Conservation (phyloP, 768 basidiomycete genomes). For the Roridomyces roridus region DNA sequence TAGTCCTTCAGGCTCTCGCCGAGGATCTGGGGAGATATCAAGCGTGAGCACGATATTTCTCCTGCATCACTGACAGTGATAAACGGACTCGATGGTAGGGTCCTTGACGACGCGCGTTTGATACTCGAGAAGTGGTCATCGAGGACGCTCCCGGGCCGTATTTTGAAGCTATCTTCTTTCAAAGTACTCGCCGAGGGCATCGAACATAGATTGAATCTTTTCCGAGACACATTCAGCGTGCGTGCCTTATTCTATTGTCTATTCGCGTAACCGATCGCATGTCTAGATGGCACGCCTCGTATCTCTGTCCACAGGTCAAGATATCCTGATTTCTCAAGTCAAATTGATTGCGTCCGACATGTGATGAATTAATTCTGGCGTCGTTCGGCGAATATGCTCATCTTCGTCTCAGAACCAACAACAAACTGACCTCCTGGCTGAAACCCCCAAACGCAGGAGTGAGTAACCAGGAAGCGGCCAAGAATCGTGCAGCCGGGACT, state of each 20-base stretch:
- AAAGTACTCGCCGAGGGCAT: neutral
- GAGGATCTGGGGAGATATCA: neutral
- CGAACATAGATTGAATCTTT: neutral
- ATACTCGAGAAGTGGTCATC: no score
- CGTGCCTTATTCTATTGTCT: neutral
- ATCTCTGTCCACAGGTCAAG: neutral
- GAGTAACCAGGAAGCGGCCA: neutral
- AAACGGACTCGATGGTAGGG: no score
- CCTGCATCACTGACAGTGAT: no score
- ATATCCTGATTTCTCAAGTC: neutral
- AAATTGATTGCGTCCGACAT: no score
- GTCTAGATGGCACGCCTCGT: neutral
- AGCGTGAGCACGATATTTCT: neutral
- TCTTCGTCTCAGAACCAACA: neutral
- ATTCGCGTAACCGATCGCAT: no score
- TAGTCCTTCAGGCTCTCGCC: neutral
- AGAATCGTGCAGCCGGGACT: neutral
- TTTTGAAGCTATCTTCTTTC: no score
- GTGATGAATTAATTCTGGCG: no score
- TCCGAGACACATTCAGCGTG: slow-evolving; percentile 7
- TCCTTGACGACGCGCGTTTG: no score
- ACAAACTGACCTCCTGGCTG: no score
- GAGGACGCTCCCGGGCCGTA: no score
- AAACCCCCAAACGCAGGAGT: no score
- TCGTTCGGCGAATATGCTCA: neutral